phyloP scores from a whole-genome alignment of 371 early-diverging fungal species.

The Mortierella sp. region DNA sequence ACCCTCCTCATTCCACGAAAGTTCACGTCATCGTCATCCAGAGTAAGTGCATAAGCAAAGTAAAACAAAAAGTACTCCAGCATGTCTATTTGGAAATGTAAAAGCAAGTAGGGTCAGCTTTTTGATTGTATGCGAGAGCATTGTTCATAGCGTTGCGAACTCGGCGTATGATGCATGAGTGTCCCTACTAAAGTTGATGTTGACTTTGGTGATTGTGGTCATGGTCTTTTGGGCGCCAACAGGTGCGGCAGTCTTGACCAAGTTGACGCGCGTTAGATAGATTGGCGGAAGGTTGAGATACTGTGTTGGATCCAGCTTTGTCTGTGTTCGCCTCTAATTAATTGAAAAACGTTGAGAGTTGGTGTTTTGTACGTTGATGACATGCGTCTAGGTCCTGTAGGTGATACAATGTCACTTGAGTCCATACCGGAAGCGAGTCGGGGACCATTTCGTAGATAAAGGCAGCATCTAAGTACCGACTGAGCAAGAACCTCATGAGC shows the following conservation, averaged over 20 bases:
- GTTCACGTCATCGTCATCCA: conserved; percentile 55
- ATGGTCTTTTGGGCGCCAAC: conserved; percentile 40
- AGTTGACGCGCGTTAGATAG: conserved; percentile 52
- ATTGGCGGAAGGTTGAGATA: conserved; percentile 51
- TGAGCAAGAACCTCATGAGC: conserved; percentile 48
- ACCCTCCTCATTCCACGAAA: conserved; percentile 44
- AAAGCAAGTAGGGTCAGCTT: not conserved
- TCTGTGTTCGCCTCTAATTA: conserved; percentile 47
- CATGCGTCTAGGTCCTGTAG: not conserved
- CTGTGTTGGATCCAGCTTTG: conserved; percentile 50
- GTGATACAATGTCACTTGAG: too few relatives aligned
- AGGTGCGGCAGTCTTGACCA: conserved; percentile 41
- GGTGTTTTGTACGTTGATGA: not conserved
- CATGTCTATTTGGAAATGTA: conserved; percentile 33
- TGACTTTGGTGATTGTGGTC: conserved; percentile 45
- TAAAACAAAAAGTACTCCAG: conserved; percentile 57
- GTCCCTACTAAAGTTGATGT: conserved; percentile 55
- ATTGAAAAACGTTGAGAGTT: not conserved
- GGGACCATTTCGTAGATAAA: conserved; percentile 55
- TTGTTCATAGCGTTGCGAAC: too few relatives aligned
- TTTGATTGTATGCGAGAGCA: not conserved
- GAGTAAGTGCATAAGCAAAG: conserved; percentile 54
- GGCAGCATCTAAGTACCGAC: conserved; percentile 40
- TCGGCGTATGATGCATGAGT: not conserved
- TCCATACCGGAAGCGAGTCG: conserved; percentile 45